phyloP scores from a whole-genome alignment of 768 basidiomycete genomes.

The Tulasnella sp. region DNA sequence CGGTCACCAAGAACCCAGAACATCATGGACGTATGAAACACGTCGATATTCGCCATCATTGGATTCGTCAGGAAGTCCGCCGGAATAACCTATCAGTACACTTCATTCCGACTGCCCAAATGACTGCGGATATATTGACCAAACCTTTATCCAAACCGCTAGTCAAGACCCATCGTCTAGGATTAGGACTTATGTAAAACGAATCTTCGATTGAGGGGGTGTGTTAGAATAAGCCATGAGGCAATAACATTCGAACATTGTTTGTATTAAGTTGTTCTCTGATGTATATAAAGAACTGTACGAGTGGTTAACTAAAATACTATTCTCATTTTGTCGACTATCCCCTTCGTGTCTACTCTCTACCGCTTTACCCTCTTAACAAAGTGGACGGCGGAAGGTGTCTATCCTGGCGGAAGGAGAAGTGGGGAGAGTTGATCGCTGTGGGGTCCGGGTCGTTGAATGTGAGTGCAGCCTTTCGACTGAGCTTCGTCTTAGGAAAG shows the following conservation, averaged over 20 bases:
- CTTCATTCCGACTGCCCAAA: constrained; percentile 4
- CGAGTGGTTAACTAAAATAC: too few relatives aligned
- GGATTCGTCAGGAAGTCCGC: not conserved
- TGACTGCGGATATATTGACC: constrained; percentile 26
- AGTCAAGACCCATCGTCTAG: not conserved
- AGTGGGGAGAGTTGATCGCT: constrained; percentile 93
- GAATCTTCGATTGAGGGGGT: too few relatives aligned
- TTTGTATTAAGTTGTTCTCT: too few relatives aligned
- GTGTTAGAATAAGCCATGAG: too few relatives aligned
- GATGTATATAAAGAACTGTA: too few relatives aligned
- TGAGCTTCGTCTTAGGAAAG: too few relatives aligned
- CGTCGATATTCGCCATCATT: constrained; percentile 13
- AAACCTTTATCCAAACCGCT: not conserved
- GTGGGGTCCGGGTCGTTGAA: constrained; percentile 75
- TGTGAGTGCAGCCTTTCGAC: constrained; percentile 49
- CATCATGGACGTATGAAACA: constrained; percentile 25
- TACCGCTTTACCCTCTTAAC: too few relatives aligned
- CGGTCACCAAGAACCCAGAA: constrained; percentile 26
- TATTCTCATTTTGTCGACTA: too few relatives aligned
- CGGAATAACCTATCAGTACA: not conserved
- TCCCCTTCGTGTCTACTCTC: too few relatives aligned
- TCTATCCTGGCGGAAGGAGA: constrained; percentile 93
- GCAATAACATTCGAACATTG: too few relatives aligned
- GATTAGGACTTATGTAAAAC: not conserved
- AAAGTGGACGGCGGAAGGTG: constrained; percentile 96